phyloP scores from a whole-genome alignment of 2,329 filamentous ascomycete species.

The Dothistroma pini region DNA sequence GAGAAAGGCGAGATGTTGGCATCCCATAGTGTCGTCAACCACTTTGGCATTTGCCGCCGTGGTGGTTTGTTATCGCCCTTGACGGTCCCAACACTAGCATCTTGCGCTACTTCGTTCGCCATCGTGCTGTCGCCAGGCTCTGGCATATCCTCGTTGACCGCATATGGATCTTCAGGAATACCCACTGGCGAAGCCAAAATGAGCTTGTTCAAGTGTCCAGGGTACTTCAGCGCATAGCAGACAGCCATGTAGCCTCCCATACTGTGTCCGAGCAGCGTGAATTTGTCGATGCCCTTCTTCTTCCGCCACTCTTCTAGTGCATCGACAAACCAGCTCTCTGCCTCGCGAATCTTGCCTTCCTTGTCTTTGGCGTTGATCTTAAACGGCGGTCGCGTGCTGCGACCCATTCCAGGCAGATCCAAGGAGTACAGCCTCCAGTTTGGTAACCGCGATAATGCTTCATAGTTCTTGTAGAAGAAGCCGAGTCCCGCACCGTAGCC shows the following conservation, averaged over 20 bases:
- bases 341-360: slow-evolving; percentile 76
- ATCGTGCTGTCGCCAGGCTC: slow-evolving; percentile 70
- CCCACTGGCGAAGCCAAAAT: slow-evolving; percentile 93
- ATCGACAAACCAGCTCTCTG: slow-evolving; percentile 94
- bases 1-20: slow-evolving; percentile 95
- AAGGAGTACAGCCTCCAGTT: slow-evolving; percentile 90
- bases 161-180: slow-evolving; percentile 90
- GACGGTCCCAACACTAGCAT: slow-evolving; percentile 32
- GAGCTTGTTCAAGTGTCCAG: slow-evolving; percentile 89
- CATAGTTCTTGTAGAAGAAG: slow-evolving; percentile 99
- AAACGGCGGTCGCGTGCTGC: slow-evolving; percentile 79
- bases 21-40: slow-evolving; percentile 94
- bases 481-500: slow-evolving; percentile 94
- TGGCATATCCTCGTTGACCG: slow-evolving; percentile 74
- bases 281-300: slow-evolving; percentile 82
- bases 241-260: slow-evolving; percentile 93
- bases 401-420: slow-evolving; percentile 94
- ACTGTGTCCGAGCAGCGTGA: slow-evolving; percentile 90
- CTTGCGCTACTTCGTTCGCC: slow-evolving; percentile 71
- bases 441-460: slow-evolving; percentile 70
- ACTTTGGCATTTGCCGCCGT: slow-evolving; percentile 67
- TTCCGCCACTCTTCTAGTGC: slow-evolving; percentile 94
- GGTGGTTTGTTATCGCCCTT: slow-evolving; percentile 45
- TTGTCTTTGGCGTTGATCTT: slow-evolving; percentile 75
- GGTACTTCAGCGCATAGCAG: slow-evolving; percentile 94